Evolutionary conservation across 2,329 filamentous ascomycete genomes (phyloP).

Genomic region (Aureobasidium sp.): DNA sequence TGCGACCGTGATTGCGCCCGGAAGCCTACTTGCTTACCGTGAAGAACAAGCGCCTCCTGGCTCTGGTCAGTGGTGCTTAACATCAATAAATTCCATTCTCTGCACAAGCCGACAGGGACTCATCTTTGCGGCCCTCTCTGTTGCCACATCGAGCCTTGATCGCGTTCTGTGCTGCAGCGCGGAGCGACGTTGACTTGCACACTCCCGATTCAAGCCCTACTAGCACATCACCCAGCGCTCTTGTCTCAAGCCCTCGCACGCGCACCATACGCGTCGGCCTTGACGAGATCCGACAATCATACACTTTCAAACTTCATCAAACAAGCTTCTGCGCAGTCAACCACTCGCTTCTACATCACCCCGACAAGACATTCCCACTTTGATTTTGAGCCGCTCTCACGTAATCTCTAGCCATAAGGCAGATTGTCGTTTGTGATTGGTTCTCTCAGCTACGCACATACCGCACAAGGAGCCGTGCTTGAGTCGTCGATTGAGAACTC

Average conservation of each 20-base stretch:
- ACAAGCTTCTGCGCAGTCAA: conserved; percentile 10
- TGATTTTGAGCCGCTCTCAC: conserved; percentile 16
- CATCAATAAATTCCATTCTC: conserved; percentile 15
- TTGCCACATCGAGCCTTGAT: conserved; percentile 16
- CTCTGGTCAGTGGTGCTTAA: conserved; percentile 15
- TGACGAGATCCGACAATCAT: conserved; percentile 4
- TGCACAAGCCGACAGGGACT: conserved; percentile 7
- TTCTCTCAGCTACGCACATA: conserved; percentile 8
- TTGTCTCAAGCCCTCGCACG: neutral
- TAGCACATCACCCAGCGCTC: conserved; percentile 12
- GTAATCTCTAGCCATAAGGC: conserved; percentile 17
- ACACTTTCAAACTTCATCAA: conserved; percentile 8
- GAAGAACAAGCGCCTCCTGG: conserved; percentile 14
- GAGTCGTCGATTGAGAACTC: neutral
- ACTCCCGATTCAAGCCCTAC: neutral
- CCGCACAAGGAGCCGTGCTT: conserved; percentile 10
- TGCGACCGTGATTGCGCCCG: conserved; percentile 18
- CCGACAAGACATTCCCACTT: conserved; percentile 16
- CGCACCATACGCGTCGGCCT: neutral
- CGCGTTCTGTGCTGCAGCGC: conserved; percentile 13
- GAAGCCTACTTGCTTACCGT: conserved; percentile 13
- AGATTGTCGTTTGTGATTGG: conserved; percentile 17
- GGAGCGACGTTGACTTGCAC: conserved; percentile 10
- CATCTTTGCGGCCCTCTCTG: conserved; percentile 8
- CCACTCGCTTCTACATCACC: conserved; percentile 6